Conservation (phyloP, 2,329 filamentous ascomycete species). For the Colletotrichum lentis region DNA sequence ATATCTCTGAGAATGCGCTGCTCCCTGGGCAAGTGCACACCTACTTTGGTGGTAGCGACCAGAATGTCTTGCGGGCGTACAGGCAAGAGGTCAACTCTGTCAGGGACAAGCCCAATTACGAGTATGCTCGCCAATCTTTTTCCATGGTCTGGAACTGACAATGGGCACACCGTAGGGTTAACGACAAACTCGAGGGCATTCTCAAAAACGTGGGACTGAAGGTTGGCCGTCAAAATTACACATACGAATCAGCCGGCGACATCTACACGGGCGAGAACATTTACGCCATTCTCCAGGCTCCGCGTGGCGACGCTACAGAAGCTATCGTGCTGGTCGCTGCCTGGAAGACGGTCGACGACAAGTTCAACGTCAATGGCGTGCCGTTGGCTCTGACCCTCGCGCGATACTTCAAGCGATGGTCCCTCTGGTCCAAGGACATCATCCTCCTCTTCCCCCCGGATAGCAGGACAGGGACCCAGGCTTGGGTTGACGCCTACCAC, state of each 20-base stretch:
- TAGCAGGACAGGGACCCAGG: constrained; percentile 88
- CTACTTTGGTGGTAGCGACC: constrained; percentile 95
- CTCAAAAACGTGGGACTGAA: constrained; percentile 84
- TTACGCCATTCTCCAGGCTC: constrained; percentile 92
- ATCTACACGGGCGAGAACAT: constrained; percentile 84
- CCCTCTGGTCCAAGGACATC: constrained; percentile 98
- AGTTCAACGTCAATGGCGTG: constrained; percentile 86
- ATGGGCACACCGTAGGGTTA: constrained; percentile 56
- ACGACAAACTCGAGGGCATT: constrained; percentile 77
- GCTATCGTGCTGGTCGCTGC: constrained; percentile 92
- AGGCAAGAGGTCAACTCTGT: constrained; percentile 80
- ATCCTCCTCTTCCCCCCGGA: constrained; percentile 90
- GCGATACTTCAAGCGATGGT: constrained; percentile 97
- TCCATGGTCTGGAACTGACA: constrained; percentile 2
- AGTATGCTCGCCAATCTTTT: constrained; percentile 50
- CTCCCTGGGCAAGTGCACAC: constrained; percentile 96
- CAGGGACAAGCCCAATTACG: constrained; percentile 60
- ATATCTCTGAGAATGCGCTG: constrained; percentile 97
- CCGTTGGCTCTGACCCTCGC: constrained; percentile 86
- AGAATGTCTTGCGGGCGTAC: constrained; percentile 92
- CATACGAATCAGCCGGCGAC: constrained; percentile 80
- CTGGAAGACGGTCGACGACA: constrained; percentile 82
- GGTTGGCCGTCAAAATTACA: constrained; percentile 86
- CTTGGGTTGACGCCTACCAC: constrained; percentile 98
- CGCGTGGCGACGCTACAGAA: constrained; percentile 94